Percentiles rank a stretch among this genome's conserved stretches.
These are phyloP conservation scores for Calonectria honghensis DNA, from an alignment of 2,329 filamentous ascomycete genomes.

Conservation along the genomic window DNA sequence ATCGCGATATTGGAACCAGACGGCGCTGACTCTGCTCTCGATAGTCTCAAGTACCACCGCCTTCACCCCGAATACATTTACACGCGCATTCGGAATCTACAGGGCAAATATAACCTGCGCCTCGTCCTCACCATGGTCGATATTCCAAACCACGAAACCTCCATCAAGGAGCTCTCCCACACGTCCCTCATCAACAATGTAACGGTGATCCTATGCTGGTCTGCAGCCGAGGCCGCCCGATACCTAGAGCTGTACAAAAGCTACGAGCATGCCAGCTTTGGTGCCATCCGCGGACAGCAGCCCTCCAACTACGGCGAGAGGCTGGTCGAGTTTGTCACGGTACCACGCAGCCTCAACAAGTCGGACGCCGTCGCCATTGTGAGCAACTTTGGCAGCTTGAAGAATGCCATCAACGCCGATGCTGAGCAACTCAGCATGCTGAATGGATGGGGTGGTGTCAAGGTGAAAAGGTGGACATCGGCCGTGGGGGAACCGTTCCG, in stretches of 20 bases:
- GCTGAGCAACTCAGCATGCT: slow-evolving; percentile 89
- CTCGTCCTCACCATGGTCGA: slow-evolving; percentile 94
- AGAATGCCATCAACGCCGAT: slow-evolving; percentile 89
- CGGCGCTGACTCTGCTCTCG: slow-evolving; percentile 18
- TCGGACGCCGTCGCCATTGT: slow-evolving; percentile 94
- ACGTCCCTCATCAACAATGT: slow-evolving; percentile 94
- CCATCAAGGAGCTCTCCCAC: slow-evolving; percentile 91
- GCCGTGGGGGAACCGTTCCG: slow-evolving; percentile 91
- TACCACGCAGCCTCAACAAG: slow-evolving; percentile 93
- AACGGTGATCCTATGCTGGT: slow-evolving; percentile 95
- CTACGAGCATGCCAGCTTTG: slow-evolving; percentile 88
- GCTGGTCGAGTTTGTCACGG: slow-evolving; percentile 93
- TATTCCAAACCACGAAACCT: slow-evolving; percentile 94
- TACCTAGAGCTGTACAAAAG: slow-evolving; percentile 97
- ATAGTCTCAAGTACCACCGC: slow-evolving; percentile 93
- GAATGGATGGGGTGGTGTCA: slow-evolving; percentile 96
- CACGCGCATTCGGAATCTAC: slow-evolving; percentile 88
- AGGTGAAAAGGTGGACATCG: slow-evolving; percentile 89
- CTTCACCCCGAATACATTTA: slow-evolving; percentile 99
- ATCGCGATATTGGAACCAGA: background rate
- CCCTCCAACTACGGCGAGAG: slow-evolving; percentile 89
- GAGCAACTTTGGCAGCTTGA: slow-evolving; percentile 92
- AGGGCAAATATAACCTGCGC: slow-evolving; percentile 90
- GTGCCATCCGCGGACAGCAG: slow-evolving; percentile 90
- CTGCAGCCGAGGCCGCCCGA: slow-evolving; percentile 91